Evolutionary conservation across 768 basidiomycete genomes (phyloP), one percentile per base, ranked within the genome.

Genomic region (Dioszegia crocea): DNA sequence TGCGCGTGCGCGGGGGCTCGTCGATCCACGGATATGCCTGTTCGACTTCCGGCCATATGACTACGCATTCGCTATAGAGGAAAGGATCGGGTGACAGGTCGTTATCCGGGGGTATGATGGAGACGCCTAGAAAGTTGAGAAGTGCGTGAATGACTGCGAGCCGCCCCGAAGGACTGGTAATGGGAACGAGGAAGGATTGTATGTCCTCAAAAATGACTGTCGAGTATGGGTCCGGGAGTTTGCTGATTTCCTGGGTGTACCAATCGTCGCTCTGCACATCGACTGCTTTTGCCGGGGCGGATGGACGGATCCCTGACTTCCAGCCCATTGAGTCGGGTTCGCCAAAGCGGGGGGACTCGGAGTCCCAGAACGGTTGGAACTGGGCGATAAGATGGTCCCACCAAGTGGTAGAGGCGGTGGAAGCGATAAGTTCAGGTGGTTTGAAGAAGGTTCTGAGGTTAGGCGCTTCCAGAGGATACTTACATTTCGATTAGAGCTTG

Each of bases 401-500:
- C 38, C 60, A 57, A 14, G 6, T 39, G 47, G 1, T 57, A 49
- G 3, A 29, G 29, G 21, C 1, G 40, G 39, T 10, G 23, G 50
- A 26, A 31, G 45, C 23, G 68, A 74, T 31, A 27, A 61, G 51
- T 24, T 59, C 58, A 0, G 74, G 10, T 16, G 51, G 77, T 26
- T 74, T 74, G 65, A 73, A 76, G 44, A 77, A 75, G 33, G 76
- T 78, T 33, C 68, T 71, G 49, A 17, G 11, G n/a, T n/a, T 36
- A 11, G 21, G 17, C 44, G 38, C 43, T 54, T 31, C 12, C 16
- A 23, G 16, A 33, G 23, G 43, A 17, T 6, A 63, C 75, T 57
- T 53, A 75, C 76, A 80, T 65, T 58, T 80, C 79, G 53, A 80
- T 64, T 55, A 78, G 59, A 1, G 69, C 77, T 58, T 80, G 79